Evolutionary conservation across 495 filamentous ascomycete species (phyloP).

Genomic region (Astrothelium subdiscretum): DNA sequence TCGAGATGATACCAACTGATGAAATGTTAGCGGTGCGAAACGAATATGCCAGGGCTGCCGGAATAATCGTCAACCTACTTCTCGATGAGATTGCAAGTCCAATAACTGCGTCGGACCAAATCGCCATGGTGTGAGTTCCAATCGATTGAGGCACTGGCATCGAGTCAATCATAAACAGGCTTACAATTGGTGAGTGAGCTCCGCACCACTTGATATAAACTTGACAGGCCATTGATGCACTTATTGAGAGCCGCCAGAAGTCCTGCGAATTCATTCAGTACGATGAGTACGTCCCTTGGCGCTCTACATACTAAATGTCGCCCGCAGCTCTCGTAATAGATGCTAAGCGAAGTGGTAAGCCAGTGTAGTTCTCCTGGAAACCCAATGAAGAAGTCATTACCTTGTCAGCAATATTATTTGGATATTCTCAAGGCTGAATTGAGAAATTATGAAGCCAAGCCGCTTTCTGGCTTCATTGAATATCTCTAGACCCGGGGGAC

Average conservation of each 20-base stretch:
- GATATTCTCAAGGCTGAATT: slow-evolving; percentile 45
- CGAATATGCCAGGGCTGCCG: background rate
- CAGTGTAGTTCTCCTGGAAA: background rate
- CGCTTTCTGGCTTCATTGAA: slow-evolving; percentile 50
- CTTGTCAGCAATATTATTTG: slow-evolving; percentile 39
- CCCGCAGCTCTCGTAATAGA: slow-evolving; percentile 42
- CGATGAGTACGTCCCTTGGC: background rate
- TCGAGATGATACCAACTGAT: slow-evolving; percentile 41
- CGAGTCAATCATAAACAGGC: no score
- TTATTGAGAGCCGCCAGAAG: slow-evolving; percentile 44
- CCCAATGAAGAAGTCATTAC: background rate
- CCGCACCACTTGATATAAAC: slow-evolving; percentile 39
- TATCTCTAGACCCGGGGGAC: slow-evolving; percentile 43
- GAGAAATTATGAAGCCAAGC: slow-evolving; percentile 44
- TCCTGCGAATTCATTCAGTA: slow-evolving; percentile 29
- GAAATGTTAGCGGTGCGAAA: background rate
- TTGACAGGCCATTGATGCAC: slow-evolving; percentile 42
- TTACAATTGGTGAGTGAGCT: no score
- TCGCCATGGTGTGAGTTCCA: slow-evolving; percentile 37
- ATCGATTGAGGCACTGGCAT: slow-evolving; percentile 33
- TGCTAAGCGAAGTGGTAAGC: slow-evolving; percentile 20
- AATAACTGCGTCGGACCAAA: slow-evolving; percentile 43
- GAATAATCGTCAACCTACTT: slow-evolving; percentile 29
- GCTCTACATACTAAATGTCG: slow-evolving; percentile 34
- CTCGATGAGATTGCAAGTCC: slow-evolving; percentile 49